phyloP scores from a whole-genome alignment of 495 filamentous ascomycete species.

The Penicillium maclennaniae region DNA sequence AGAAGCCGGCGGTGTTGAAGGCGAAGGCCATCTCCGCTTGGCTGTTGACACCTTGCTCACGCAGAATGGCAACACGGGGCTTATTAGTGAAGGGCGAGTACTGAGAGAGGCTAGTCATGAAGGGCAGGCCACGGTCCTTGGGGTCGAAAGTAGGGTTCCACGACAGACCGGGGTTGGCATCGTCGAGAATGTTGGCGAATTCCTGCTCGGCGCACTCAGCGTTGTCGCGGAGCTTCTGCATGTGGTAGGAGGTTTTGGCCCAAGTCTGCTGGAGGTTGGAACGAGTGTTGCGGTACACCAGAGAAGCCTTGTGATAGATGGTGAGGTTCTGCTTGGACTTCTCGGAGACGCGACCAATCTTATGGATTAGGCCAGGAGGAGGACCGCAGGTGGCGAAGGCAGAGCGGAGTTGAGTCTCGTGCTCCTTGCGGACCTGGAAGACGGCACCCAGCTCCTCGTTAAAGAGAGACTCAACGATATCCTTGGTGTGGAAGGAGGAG shows the following conservation, averaged over 20 bases:
- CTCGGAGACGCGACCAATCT: conserved; percentile 71
- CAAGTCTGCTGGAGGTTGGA: conserved; percentile 81
- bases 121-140: conserved; percentile 66
- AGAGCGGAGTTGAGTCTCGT: conserved; percentile 79
- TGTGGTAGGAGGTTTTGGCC: conserved; percentile 81
- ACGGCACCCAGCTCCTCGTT: conserved; percentile 97
- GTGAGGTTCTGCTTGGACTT: conserved; percentile 72
- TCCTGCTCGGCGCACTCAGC: conserved; percentile 83
- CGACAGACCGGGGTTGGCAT: conserved; percentile 74
- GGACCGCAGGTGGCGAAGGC: conserved; percentile 93
- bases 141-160: conserved; percentile 84
- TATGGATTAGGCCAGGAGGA: conserved; percentile 71
- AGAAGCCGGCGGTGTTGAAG: conserved; percentile 87
- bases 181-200: conserved; percentile 70
- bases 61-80: conserved; percentile 87
- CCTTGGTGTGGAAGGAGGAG: conserved; percentile 48
- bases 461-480: conserved; percentile 77
- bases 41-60: conserved; percentile 94
- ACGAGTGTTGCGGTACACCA: conserved; percentile 66
- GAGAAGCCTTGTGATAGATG: conserved; percentile 63
- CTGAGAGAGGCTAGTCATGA: conserved; percentile 59
- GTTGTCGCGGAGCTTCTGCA: conserved; percentile 90
- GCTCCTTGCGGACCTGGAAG: conserved; percentile 83
- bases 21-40: conserved; percentile 97
- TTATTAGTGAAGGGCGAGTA: conserved; percentile 62